Conservation (phyloP, 495 filamentous ascomycete species). For the Paragyromitra xinjiangensis region DNA sequence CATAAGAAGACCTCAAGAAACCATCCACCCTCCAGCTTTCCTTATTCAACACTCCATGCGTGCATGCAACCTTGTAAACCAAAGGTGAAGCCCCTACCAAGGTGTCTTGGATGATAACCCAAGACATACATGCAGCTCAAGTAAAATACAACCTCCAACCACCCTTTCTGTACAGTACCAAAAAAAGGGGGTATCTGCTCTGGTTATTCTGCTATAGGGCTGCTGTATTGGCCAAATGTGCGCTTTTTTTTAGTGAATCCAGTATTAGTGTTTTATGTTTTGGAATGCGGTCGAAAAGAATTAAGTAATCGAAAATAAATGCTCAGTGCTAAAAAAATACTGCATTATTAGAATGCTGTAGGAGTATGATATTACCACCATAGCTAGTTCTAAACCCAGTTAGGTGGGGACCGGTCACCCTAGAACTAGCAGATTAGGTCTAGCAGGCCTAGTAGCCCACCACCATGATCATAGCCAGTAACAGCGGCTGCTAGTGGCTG, state of each 20-base stretch:
- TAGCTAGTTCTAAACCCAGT: background rate
- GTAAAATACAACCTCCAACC: too few relatives aligned
- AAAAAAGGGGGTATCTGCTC: background rate
- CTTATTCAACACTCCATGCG: too few relatives aligned
- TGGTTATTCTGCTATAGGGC: background rate
- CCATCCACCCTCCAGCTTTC: too few relatives aligned
- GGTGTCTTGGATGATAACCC: too few relatives aligned
- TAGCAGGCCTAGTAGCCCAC: background rate
- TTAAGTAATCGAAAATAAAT: background rate
- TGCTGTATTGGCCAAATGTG: background rate
- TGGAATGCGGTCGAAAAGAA: background rate
- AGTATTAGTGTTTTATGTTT: background rate
- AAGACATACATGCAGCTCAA: too few relatives aligned
- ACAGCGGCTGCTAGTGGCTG: background rate
- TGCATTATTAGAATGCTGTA: background rate
- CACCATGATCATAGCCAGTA: background rate
- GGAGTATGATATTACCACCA: background rate
- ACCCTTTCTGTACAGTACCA: background rate
- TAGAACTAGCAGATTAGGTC: background rate
- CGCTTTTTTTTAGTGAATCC: background rate
- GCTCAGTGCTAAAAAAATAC: background rate
- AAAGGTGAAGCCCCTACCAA: too few relatives aligned
- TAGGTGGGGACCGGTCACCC: background rate
- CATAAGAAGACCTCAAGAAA: too few relatives aligned
- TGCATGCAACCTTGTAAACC: too few relatives aligned